Evolutionary conservation across 1,139 yeast species (phyloP), one percentile per base, ranked within the genome.

Genomic region (Groenewaldozyma auringiensis): DNA sequence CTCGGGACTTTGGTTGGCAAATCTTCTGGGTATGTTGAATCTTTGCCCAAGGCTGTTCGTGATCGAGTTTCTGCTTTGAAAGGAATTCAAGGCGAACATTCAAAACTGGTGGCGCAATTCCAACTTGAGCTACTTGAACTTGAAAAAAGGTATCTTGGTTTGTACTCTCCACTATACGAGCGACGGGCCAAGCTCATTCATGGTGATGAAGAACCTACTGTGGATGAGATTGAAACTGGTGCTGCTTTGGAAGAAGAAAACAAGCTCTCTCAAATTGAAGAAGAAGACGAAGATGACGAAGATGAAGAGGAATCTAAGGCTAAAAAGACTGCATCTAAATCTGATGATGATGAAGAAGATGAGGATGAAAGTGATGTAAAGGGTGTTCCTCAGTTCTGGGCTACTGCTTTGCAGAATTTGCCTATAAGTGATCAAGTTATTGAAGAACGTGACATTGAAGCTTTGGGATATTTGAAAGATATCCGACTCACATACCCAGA

Each of bases 311-410:
- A 48, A 17, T 54, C 51, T 16, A 41, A 44, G 22, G 48, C 58
- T 4, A 66, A 62, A 14, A 59, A 55, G 11, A 11, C 29, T 25
- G 29, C 29, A 8, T 25, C 29, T 25, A 25, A 6, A 8, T 74
- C 68, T 17, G 75, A 68, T 4, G 75, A 66, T 13, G 75, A 67
- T 4, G 75, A 69, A 8, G 77, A 69, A 9, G 75, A 69, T 18
- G 72, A 66, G n/a, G 74, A 62, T 2, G 56, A 51, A 11, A 71
- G 68, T 27, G 70, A 62, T 31, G 65, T 67, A 46, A 71, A 71
- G 54, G 99, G 99, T 55, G 78, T 92, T 58, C 97, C 98, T 46
- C 81, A 85, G 47, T 92, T 92, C 74, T 92, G 99, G 99, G 75
- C 89, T 60, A 92, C 97, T 20, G 94, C 97, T 6, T 72, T 92